Evolutionary conservation across 192 early-diverging fungal species (phyloP).

Genomic region (Powellomyces hirtus): DNA sequence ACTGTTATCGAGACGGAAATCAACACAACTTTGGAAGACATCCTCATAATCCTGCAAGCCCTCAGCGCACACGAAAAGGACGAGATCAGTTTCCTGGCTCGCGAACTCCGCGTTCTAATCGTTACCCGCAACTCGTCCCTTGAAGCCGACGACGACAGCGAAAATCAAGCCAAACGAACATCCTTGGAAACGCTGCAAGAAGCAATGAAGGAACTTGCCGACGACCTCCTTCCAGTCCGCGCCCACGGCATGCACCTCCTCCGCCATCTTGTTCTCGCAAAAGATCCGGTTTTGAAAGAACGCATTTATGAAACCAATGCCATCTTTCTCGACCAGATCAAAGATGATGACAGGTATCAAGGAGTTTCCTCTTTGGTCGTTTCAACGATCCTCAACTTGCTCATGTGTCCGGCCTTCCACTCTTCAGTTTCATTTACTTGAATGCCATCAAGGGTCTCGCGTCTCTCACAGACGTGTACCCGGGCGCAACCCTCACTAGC

Average conservation of each 20-base stretch:
- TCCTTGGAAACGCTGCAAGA: constrained; percentile 63
- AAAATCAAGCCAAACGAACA: not conserved
- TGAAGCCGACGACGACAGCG: not conserved
- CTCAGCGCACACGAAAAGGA: constrained; percentile 21
- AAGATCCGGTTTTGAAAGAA: constrained; percentile 55
- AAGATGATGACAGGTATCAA: constrained; percentile 72
- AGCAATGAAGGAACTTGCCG: constrained; percentile 74
- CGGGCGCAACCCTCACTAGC: constrained; percentile 62
- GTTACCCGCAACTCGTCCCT: constrained; percentile 4
- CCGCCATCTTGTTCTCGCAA: constrained; percentile 73
- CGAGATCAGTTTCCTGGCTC: constrained; percentile 28
- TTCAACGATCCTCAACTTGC: not conserved
- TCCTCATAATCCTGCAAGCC: constrained; percentile 35
- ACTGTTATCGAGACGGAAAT: not conserved
- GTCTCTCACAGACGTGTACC: constrained; percentile 79
- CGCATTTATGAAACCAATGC: constrained; percentile 66
- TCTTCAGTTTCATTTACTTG: constrained; percentile 80
- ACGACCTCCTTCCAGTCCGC: constrained; percentile 78
- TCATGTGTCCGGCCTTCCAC: constrained; percentile 2
- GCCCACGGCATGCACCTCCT: constrained; percentile 85
- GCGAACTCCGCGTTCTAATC: constrained; percentile 34
- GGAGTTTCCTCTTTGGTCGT: not conserved
- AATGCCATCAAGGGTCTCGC: constrained; percentile 88
- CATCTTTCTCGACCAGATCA: constrained; percentile 76
- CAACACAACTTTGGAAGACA: constrained; percentile 25